Percentiles rank a stretch among this genome's conserved stretches.
Conservation (phyloP, 768 basidiomycete species). For the Tubosaeta sp. region DNA sequence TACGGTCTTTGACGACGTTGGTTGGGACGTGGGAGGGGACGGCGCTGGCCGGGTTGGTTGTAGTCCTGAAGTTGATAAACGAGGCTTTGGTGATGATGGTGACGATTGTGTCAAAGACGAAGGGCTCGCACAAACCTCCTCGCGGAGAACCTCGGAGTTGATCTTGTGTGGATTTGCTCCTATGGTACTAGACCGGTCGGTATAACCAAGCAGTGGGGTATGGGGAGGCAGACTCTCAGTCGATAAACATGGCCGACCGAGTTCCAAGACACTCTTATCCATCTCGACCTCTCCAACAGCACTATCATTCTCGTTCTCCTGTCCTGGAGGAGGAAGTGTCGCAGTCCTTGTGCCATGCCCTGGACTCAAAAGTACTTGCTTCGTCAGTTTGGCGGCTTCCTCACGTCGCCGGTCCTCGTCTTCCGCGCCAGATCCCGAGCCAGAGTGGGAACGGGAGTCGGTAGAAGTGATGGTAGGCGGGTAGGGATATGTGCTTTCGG, state of each 20-base stretch:
- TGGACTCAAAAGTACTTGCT: slow-evolving; percentile 19
- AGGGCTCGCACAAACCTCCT: neutral
- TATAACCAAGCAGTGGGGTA: slow-evolving; percentile 4
- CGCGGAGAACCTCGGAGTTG: neutral
- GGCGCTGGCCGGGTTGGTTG: slow-evolving; percentile 25
- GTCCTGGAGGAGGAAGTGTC: slow-evolving; percentile 30
- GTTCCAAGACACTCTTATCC: slow-evolving; percentile 71
- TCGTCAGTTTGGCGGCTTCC: slow-evolving; percentile 21
- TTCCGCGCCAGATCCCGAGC: slow-evolving; percentile 17
- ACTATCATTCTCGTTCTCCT: slow-evolving; percentile 2
- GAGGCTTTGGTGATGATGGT: slow-evolving; percentile 5
- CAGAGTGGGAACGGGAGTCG: slow-evolving; percentile 17
- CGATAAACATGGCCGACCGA: slow-evolving; percentile 72
- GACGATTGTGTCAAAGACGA: slow-evolving; percentile 3
- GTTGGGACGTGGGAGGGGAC: slow-evolving; percentile 17
- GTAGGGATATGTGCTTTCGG: slow-evolving; percentile 27
- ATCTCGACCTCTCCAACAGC: slow-evolving; percentile 34
- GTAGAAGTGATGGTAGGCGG: slow-evolving; percentile 17
- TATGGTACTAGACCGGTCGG: neutral
- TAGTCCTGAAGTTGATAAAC: slow-evolving; percentile 12
- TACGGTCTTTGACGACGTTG: slow-evolving; percentile 33
- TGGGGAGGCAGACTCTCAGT: slow-evolving; percentile 60
- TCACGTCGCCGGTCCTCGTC: slow-evolving; percentile 21
- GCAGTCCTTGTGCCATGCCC: slow-evolving; percentile 24
- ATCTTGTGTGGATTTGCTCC: slow-evolving; percentile 5